phyloP scores from a whole-genome alignment of 1,139 yeast species.

The Suhomyces chickasaworum region DNA sequence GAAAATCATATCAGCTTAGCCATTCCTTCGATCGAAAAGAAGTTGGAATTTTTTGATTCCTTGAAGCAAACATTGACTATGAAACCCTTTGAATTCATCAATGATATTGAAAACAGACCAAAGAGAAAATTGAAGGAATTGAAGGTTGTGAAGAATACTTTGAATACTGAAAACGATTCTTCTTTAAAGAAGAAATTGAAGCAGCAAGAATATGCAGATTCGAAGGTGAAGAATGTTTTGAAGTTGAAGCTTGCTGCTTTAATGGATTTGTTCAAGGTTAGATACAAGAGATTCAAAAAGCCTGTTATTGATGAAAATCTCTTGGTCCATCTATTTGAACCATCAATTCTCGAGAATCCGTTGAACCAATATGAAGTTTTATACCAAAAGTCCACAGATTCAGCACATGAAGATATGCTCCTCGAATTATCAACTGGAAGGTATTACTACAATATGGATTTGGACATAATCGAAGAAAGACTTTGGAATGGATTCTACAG shows the following conservation, averaged over 20 bases:
- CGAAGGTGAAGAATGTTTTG: slow-evolving; percentile 77
- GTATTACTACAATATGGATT: slow-evolving; percentile 80
- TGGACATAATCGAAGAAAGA: slow-evolving; percentile 91
- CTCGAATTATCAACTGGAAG: slow-evolving; percentile 74
- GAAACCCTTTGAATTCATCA: slow-evolving; percentile 64
- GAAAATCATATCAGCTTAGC: slow-evolving; percentile 49
- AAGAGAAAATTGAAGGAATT: slow-evolving; percentile 46
- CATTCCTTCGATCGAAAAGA: slow-evolving; percentile 41
- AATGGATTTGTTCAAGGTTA: slow-evolving; percentile 83
- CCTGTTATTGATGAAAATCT: slow-evolving; percentile 82
- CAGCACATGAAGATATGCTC: slow-evolving; percentile 62
- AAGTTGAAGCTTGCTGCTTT: slow-evolving; percentile 84
- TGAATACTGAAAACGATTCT: slow-evolving; percentile 17
- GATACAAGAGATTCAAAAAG: slow-evolving; percentile 87
- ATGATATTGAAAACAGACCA: slow-evolving; percentile 55
- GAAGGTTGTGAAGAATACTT: slow-evolving; percentile 27
- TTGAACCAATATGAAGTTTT: slow-evolving; percentile 41
- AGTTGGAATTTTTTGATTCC: slow-evolving; percentile 57
- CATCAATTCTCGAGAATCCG: slow-evolving; percentile 42
- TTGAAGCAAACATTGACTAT: slow-evolving; percentile 58
- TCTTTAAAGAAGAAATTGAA: slow-evolving; percentile 40
- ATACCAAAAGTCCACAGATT: slow-evolving; percentile 61
- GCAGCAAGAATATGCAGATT: slow-evolving; percentile 68
- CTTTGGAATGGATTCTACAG: slow-evolving; percentile 96
- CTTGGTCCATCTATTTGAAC: slow-evolving; percentile 77